Evolutionary conservation across 2,329 filamentous ascomycete genomes (phyloP).

Genomic region (Lachnellula occidentalis): DNA sequence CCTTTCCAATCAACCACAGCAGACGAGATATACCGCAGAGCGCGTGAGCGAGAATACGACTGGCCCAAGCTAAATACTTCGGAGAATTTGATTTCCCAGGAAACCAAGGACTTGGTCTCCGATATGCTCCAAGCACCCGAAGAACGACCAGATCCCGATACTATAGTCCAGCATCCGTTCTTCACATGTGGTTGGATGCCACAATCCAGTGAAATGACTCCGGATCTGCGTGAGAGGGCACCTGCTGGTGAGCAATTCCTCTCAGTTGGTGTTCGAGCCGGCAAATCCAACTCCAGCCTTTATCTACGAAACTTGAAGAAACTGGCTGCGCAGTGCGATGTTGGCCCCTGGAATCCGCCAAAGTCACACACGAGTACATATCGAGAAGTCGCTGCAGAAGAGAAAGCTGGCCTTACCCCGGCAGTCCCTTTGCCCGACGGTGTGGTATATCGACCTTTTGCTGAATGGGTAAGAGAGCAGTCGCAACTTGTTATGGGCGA

Average conservation of each 20-base stretch:
- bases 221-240: conserved; percentile 50
- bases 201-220: conserved; percentile 50
- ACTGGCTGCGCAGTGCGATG: conserved; percentile 52
- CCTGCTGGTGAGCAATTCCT: conserved; percentile 54
- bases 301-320: conserved; percentile 47
- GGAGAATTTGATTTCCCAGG: conserved; percentile 65
- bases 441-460: conserved; percentile 59
- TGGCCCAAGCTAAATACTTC: conserved; percentile 66
- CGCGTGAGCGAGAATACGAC: conserved; percentile 67
- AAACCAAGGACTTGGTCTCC: conserved; percentile 73
- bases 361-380: conserved; percentile 46
- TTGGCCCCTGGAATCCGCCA: conserved; percentile 48
- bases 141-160: conserved; percentile 67
- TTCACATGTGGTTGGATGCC: conserved; percentile 75
- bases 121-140: conserved; percentile 72
- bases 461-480: conserved; percentile 54
- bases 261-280: conserved; percentile 39
- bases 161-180: conserved; percentile 74
- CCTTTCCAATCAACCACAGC: conserved; percentile 91
- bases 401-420: conserved; percentile 59
- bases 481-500: conserved; percentile 7
- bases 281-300: conserved; percentile 33
- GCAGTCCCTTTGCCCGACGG: conserved; percentile 56
- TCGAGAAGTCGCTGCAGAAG: conserved; percentile 63
- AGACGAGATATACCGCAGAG: conserved; percentile 76